These are phyloP conservation scores for Tylopilus orsonianus DNA, from an alignment of 1,284 basidiomycete species.

Conservation along the genomic window DNA sequence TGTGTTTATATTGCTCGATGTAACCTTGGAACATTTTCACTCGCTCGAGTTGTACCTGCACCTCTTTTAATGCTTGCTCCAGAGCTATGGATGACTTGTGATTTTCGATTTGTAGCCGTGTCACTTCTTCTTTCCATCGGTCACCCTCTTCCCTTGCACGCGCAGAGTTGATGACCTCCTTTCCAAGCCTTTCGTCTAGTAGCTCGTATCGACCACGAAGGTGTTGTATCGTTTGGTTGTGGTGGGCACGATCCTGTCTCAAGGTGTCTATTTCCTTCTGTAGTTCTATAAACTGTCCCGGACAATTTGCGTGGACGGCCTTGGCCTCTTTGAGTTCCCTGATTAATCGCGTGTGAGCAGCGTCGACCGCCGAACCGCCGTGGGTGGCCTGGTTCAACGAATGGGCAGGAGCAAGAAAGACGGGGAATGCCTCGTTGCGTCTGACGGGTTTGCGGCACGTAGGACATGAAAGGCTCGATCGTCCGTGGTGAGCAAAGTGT, in stretches of 20 bases:
- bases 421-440: conserved; percentile 28
- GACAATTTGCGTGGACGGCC: conserved; percentile 16
- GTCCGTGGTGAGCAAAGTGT: conserved; percentile 21
- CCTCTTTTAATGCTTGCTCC: conserved; percentile 19
- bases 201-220: conserved; percentile 19
- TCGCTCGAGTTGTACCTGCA: conserved; percentile 18
- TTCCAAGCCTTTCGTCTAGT: conserved; percentile 12
- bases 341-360: conserved; percentile 7
- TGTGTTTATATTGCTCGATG: conserved; percentile 19
- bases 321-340: conserved; percentile 19
- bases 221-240: conserved; percentile 10
- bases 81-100: conserved; percentile 20
- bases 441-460: conserved; percentile 31
- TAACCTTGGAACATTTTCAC: conserved; percentile 24
- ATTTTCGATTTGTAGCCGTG: conserved; percentile 26
- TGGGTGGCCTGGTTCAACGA: conserved; percentile 6
- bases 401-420: conserved; percentile 27
- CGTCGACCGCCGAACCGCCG: conserved; percentile 2
- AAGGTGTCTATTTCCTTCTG: conserved; percentile 16
- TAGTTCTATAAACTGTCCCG: conserved; percentile 13
- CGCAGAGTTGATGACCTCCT: conserved; percentile 7
- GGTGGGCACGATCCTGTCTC: conserved; percentile 5
- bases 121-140: conserved; percentile 18
- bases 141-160: conserved; percentile 15
- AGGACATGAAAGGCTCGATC: conserved; percentile 20